phyloP scores from a whole-genome alignment of 352 stramenopile species.

The Phytophthora cactorum region DNA sequence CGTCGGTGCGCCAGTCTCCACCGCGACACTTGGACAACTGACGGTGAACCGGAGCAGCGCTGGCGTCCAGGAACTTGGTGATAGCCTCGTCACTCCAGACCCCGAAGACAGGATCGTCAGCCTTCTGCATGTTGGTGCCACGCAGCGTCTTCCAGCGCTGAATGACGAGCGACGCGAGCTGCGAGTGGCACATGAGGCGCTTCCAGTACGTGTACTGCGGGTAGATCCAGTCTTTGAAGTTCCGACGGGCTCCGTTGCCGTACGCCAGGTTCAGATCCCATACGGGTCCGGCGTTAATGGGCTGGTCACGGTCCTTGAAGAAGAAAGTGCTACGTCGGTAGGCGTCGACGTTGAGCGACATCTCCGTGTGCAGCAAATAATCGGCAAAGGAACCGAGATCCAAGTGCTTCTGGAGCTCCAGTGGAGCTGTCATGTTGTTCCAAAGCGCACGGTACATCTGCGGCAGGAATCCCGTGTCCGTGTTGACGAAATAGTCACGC shows the following conservation, averaged over 20 bases:
- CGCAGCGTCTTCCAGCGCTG: conserved; percentile 79
- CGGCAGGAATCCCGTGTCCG: conserved; percentile 60
- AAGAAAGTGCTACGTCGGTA: conserved; percentile 84
- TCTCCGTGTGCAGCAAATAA: conserved; percentile 84
- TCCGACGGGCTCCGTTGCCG: conserved; percentile 61
- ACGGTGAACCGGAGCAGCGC: conserved; percentile 46
- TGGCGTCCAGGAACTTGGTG: conserved; percentile 55
- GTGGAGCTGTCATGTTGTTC: conserved; percentile 78
- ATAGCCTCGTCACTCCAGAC: conserved; percentile 65
- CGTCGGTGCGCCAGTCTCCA: conserved; percentile 56
- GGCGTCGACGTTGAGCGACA: conserved; percentile 82
- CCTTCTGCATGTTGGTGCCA: conserved; percentile 19
- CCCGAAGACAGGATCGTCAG: conserved; percentile 31
- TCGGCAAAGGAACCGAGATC: conserved; percentile 78
- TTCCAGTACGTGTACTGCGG: conserved; percentile 84
- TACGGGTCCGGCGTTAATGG: conserved; percentile 79
- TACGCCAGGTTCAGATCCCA: conserved; percentile 87
- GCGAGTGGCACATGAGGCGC: conserved; percentile 80
- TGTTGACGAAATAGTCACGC: conserved; percentile 79
- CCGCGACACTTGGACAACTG: conserved; percentile 63
- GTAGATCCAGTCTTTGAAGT: conserved; percentile 77
- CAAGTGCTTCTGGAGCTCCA: conserved; percentile 61
- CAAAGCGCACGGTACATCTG: conserved; percentile 73
- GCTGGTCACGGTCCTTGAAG: conserved; percentile 76
- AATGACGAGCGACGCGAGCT: conserved; percentile 74